Evolutionary conservation across 805 yeast species (phyloP), one percentile per base, ranked within the genome.

Genomic region (Saccharomycopsis selenospora): DNA sequence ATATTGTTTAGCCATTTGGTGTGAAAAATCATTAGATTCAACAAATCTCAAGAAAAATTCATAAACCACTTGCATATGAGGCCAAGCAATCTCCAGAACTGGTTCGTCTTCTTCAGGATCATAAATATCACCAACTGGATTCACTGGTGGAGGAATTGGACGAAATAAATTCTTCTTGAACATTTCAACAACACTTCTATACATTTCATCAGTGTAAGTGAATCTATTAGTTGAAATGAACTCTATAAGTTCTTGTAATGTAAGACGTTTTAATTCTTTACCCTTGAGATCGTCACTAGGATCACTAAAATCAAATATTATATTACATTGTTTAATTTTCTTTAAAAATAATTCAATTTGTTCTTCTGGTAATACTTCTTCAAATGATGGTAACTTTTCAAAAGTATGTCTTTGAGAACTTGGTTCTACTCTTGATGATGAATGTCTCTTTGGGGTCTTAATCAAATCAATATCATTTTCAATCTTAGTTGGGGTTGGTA

Each of bases 101-200:
- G 98, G 98, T 66, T 93, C 99, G 69, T 93, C 99, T 67, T 93
- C 99, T 67, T 93, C 99, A 1, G 99, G 99, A 60, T 93, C 99
- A 65, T 77, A 93, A 36, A 91, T 77, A 56, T 93, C 99, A 33
- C 99, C 99, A 42, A 90, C 77, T 3, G 98, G 98, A 63, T 93
- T 93, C 30, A 90, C 96, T 1, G 98, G 97, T 1, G 99, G 99
- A 2, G 99, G 98, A 43, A 93, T 88, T 27, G 98, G 96, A 61
- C 99, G 78, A 66, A 93, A 90, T 48, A 93, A 73, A 66, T 93
- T 93, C 51, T 75, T 77, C 59, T 80, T 82, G 66, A 90, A 93
- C 97, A 93, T 91, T 20, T 76, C 76, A 38, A 90, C 89, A 48
- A 91, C 95, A 59, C 83, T 87, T 46, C 75, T 75, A 65, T 93